A percentile compares a stretch with the other conserved stretches of the same genome.
Conservation (phyloP, 1,139 yeast genomes). For the Kluyveromyces sp. region DNA sequence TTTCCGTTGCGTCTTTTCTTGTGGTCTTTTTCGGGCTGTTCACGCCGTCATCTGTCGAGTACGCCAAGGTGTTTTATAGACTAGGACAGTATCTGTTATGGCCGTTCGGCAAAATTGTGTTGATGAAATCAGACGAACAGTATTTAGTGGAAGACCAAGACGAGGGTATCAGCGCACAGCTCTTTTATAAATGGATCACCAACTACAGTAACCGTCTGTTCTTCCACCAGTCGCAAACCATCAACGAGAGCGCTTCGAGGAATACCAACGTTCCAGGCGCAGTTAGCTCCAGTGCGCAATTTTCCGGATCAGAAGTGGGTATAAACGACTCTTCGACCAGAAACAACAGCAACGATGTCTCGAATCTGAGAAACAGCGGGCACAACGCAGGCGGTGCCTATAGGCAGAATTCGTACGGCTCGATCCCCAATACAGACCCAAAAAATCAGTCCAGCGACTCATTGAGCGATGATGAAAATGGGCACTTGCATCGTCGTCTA, state of each 20-base stretch:
- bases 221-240: conserved; percentile 31
- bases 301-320: background rate
- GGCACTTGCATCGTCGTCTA: conserved; percentile 36
- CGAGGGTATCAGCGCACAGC: conserved; percentile 79
- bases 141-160: conserved; percentile 82
- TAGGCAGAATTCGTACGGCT: conserved; percentile 1
- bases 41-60: conserved; percentile 41
- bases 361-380: background rate
- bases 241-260: background rate
- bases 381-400: too few relatives aligned
- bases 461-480: conserved; percentile 11
- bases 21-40: conserved; percentile 46
- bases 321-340: background rate
- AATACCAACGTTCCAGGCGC: background rate
- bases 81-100: conserved; percentile 65
- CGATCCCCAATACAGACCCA: background rate
- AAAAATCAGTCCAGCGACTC: background rate
- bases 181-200: conserved; percentile 83
- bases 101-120: conserved; percentile 89
- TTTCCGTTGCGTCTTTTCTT: conserved; percentile 41
- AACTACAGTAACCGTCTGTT: conserved; percentile 45
- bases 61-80: conserved; percentile 54
- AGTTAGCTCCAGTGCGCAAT: background rate
- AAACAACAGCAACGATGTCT: background rate
- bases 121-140: conserved; percentile 68